These are phyloP conservation scores for Trypanosoma melophagium DNA, from an alignment of 208 protist genomes.

Conservation along the genomic window DNA sequence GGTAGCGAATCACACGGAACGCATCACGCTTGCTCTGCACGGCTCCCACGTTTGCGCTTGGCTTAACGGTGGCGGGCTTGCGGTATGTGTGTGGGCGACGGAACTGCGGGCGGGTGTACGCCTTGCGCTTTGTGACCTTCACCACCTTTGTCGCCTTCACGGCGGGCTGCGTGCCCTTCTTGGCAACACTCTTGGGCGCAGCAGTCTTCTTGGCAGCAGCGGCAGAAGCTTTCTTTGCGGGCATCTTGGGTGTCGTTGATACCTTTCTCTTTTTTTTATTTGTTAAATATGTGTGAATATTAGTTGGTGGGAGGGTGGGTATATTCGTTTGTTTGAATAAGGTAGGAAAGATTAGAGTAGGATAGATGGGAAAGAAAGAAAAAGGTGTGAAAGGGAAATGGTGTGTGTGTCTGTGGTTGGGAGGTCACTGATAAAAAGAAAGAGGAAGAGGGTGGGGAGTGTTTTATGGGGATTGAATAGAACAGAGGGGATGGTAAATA, in stretches of 20 bases:
- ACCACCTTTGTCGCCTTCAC: constrained; percentile 76
- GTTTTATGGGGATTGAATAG: too few relatives aligned
- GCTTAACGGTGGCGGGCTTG: constrained; percentile 84
- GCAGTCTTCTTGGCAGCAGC: not conserved
- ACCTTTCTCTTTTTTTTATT: too few relatives aligned
- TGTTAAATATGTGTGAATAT: too few relatives aligned
- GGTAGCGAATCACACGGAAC: constrained; percentile 96
- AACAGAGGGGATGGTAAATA: too few relatives aligned
- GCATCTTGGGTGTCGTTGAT: constrained; percentile 35
- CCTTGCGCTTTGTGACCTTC: constrained; percentile 91
- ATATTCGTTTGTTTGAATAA: too few relatives aligned
- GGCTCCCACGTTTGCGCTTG: constrained; percentile 89
- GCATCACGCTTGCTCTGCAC: constrained; percentile 75
- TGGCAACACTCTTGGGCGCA: constrained; percentile 24
- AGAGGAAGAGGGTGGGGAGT: too few relatives aligned
- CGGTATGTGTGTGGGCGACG: constrained; percentile 96
- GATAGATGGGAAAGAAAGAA: too few relatives aligned
- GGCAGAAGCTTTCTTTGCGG: constrained; percentile 49
- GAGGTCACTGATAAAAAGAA: too few relatives aligned
- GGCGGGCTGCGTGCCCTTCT: constrained; percentile 25
- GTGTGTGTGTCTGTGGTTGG: too few relatives aligned
- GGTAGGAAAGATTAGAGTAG: too few relatives aligned
- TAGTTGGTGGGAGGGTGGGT: too few relatives aligned
- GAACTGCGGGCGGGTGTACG: constrained; percentile 96
- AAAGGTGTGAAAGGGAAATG: too few relatives aligned